Evolutionary conservation across 257 asterid genomes (phyloP).

Genomic region (Solanum paucissectum): DNA sequence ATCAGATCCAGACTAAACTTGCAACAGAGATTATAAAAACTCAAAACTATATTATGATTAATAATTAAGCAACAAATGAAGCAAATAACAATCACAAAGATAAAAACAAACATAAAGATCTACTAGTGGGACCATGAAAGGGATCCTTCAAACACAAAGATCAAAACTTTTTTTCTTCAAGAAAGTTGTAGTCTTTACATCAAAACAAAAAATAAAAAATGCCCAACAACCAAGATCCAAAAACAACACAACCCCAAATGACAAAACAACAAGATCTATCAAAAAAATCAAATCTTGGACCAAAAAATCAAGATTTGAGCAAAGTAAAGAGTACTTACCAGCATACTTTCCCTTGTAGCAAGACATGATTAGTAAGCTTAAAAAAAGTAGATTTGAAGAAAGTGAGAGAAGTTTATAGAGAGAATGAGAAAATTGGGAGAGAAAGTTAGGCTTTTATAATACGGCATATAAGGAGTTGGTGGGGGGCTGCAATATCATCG

Average conservation of each 20-base stretch:
- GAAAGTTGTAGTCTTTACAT: background rate
- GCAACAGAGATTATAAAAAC: background rate
- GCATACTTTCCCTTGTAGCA: slow-evolving; percentile 17
- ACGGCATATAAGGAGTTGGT: background rate
- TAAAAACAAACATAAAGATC: background rate
- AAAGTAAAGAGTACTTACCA: background rate
- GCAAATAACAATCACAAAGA: background rate
- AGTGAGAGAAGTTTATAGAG: background rate
- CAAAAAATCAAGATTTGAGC: background rate
- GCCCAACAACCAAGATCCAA: background rate
- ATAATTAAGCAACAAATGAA: background rate
- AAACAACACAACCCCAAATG: background rate
- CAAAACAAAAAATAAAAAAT: background rate
- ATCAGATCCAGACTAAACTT: background rate
- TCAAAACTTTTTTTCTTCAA: background rate
- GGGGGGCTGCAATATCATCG: background rate
- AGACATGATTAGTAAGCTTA: background rate
- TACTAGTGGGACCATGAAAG: background rate
- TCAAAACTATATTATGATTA: background rate
- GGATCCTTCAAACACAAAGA: background rate
- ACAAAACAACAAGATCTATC: background rate
- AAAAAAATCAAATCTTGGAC: background rate
- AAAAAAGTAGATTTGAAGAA: background rate
- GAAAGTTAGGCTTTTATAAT: background rate
- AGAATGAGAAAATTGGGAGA: background rate